Conservation (phyloP, 2,329 filamentous ascomycete species). For the Aureobasidium subglaciale region DNA sequence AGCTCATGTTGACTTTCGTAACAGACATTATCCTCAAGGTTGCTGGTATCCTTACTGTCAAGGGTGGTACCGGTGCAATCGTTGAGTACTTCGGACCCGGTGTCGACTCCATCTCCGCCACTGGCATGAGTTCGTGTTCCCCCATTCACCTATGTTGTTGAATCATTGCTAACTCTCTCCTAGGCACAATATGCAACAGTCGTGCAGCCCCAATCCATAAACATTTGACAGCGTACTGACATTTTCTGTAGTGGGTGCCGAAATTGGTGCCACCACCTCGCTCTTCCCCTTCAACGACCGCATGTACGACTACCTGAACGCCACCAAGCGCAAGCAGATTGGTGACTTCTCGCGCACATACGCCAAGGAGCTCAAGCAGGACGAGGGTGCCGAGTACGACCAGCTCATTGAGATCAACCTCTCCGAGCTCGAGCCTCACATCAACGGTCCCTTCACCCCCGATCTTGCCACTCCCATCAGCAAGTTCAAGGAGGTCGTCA, state of each 20-base stretch:
- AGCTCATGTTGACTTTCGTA: not conserved
- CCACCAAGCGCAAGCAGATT: conserved; percentile 85
- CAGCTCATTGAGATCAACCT: conserved; percentile 95
- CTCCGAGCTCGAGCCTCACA: conserved; percentile 87
- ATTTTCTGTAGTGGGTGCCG: conserved; percentile 40
- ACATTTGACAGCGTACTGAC: conserved; percentile 1
- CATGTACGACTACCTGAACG: conserved; percentile 91
- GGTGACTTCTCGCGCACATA: conserved; percentile 84
- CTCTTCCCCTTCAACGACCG: conserved; percentile 97
- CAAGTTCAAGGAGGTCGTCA: conserved; percentile 91
- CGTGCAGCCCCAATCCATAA: too few species aligned
- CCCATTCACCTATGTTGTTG: not conserved
- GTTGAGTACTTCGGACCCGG: conserved; percentile 70
- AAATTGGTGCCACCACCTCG: conserved; percentile 81
- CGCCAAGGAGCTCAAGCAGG: conserved; percentile 75
- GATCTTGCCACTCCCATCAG: conserved; percentile 96
- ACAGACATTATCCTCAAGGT: conserved; percentile 94
- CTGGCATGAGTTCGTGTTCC: conserved; percentile 69
- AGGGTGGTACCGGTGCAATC: conserved; percentile 92
- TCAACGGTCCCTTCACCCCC: conserved; percentile 98
- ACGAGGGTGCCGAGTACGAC: conserved; percentile 91
- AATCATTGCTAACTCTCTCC: not conserved
- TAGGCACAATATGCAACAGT: conserved; percentile 50
- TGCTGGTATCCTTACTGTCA: conserved; percentile 92
- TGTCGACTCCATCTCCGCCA: conserved; percentile 65